Conservation (phyloP, 768 basidiomycete species). For the Fomitopsis pulvina region DNA sequence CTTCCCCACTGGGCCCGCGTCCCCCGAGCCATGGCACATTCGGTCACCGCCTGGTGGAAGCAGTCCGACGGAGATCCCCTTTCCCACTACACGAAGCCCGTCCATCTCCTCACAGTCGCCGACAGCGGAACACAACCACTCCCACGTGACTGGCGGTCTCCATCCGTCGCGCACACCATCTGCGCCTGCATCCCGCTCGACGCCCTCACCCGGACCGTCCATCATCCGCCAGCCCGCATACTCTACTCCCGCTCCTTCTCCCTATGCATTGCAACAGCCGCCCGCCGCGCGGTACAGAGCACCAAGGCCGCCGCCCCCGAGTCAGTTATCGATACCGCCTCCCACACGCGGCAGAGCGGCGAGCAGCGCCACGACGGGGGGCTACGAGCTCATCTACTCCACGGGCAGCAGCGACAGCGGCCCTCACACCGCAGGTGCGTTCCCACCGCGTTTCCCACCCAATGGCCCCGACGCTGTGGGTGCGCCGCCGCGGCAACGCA, state of each 20-base stretch:
- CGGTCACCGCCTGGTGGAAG: constrained; percentile 7
- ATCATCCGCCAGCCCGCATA: constrained; percentile 10
- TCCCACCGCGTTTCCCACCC: constrained; percentile 14
- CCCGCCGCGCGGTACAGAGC: not conserved
- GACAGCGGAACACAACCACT: constrained; percentile 9
- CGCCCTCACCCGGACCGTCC: constrained; percentile 3
- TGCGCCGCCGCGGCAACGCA: constrained; percentile 2
- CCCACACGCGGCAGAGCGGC: not conserved
- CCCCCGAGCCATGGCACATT: constrained; percentile 6
- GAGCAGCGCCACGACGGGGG: constrained; percentile 2
- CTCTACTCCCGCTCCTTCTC: constrained; percentile 9
- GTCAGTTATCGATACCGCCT: not conserved
- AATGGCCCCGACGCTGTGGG: not conserved
- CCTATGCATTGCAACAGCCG: not conserved
- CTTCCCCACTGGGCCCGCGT: constrained; percentile 12
- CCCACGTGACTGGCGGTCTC: constrained; percentile 1
- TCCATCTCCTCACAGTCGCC: constrained; percentile 11
- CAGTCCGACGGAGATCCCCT: constrained; percentile 5
- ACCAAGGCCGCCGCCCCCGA: not conserved
- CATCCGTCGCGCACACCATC: constrained; percentile 1
- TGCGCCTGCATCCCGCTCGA: constrained; percentile 4
- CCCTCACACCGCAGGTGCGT: constrained; percentile 10
- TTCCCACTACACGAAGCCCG: constrained; percentile 11
- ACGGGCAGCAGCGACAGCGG: constrained; percentile 9
- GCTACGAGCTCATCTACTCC: constrained; percentile 13